These are phyloP conservation scores for Aspergillus indologenus DNA, from an alignment of 495 filamentous ascomycete genomes.

Conservation along the genomic window DNA sequence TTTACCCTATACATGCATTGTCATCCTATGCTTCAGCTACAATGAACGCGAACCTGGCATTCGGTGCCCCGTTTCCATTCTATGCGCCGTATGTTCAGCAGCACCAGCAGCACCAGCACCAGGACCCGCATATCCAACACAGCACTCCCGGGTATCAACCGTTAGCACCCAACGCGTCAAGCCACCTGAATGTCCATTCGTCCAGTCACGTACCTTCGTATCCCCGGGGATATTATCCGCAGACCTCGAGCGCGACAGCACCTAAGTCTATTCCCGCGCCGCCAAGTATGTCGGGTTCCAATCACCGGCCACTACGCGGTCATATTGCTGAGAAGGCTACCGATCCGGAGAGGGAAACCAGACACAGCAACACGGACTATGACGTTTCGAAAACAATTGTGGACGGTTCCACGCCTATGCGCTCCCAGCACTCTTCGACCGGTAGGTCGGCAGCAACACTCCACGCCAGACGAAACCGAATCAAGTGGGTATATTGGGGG, in stretches of 20 bases:
- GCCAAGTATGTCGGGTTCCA: conserved; percentile 6
- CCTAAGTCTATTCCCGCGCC: conserved; percentile 20
- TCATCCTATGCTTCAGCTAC: conserved; percentile 30
- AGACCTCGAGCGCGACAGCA: conserved; percentile 20
- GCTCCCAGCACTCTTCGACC: conserved; percentile 18
- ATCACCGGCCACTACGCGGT: conserved; percentile 11
- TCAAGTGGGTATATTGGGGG: background rate
- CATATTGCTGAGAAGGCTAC: conserved; percentile 1
- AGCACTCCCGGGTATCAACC: conserved; percentile 31
- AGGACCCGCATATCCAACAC: conserved; percentile 23
- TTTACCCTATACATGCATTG: conserved; percentile 40
- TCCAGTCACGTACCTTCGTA: conserved; percentile 28
- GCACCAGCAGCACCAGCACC: conserved; percentile 22
- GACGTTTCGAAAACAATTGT: conserved; percentile 45
- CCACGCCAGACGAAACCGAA: background rate
- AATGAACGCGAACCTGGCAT: conserved; percentile 24
- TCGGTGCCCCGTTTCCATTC: conserved; percentile 29
- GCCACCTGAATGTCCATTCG: conserved; percentile 17
- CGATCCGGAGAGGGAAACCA: conserved; percentile 20
- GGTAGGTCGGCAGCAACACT: conserved; percentile 21
- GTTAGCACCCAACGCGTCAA: conserved; percentile 19
- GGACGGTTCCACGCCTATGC: conserved; percentile 41
- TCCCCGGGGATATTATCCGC: conserved; percentile 26
- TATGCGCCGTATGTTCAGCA: conserved; percentile 33
- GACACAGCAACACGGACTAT: conserved; percentile 22